These are phyloP conservation scores for Pseudocercospora eumusae DNA, from an alignment of 2,329 filamentous ascomycete species.

Conservation along the genomic window DNA sequence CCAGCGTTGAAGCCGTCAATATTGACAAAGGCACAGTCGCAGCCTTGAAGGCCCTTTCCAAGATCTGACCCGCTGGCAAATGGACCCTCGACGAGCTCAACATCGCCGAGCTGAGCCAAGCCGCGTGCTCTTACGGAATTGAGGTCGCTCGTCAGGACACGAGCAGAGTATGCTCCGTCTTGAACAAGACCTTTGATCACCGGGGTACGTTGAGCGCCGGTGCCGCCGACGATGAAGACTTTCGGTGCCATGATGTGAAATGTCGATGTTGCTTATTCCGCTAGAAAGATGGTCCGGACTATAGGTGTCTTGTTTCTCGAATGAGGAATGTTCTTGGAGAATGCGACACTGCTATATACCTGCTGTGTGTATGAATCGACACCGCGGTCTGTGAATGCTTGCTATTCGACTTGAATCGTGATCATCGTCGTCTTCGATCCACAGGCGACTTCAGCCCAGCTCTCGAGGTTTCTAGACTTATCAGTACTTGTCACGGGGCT, in stretches of 20 bases:
- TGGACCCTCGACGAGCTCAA: slow-evolving; percentile 53
- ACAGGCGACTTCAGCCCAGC: too few relatives aligned
- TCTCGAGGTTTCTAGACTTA: too few relatives aligned
- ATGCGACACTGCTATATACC: too few relatives aligned
- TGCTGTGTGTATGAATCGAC: too few relatives aligned
- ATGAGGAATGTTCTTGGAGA: too few relatives aligned
- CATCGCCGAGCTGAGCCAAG: slow-evolving; percentile 48
- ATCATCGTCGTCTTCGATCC: too few relatives aligned
- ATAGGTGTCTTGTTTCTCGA: too few relatives aligned
- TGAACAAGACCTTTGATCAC: slow-evolving; percentile 30
- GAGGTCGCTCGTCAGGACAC: slow-evolving; percentile 53
- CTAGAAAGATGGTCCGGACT: too few relatives aligned
- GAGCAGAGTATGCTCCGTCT: slow-evolving; percentile 47
- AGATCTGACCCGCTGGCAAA: slow-evolving; percentile 52
- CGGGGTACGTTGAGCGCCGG: slow-evolving; percentile 34
- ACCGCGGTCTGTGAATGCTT: too few relatives aligned
- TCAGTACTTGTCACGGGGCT: too few relatives aligned
- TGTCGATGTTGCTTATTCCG: too few relatives aligned
- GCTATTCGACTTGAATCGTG: too few relatives aligned
- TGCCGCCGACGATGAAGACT: slow-evolving; percentile 35
- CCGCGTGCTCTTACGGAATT: slow-evolving; percentile 46
- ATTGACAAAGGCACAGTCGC: slow-evolving; percentile 56
- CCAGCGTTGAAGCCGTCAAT: slow-evolving; percentile 57
- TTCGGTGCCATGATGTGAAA: slow-evolving; percentile 26
- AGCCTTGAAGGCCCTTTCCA: slow-evolving; percentile 48